Evolutionary conservation across 176 grass and related monocot species (phyloP).

Genomic region (Oryza australiensis): DNA sequence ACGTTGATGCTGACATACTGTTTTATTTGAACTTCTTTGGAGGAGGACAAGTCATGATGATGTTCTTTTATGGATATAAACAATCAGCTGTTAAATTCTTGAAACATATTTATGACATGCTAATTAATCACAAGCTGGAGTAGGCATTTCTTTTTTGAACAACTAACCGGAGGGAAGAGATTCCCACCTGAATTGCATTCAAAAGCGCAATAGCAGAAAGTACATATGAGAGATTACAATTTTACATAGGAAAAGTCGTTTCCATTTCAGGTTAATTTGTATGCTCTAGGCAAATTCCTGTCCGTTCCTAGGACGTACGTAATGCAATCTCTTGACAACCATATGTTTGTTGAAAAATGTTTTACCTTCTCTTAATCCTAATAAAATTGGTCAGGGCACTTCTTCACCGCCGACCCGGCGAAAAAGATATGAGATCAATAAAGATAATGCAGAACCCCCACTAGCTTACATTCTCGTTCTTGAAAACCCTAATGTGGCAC

Average conservation of each 20-base stretch:
- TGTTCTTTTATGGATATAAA: constrained; percentile 2
- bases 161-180: too few species aligned
- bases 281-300: not conserved
- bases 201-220: too few species aligned
- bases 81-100: not conserved
- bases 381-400: too few species aligned
- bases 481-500: too few species aligned
- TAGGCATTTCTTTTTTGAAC: not conserved
- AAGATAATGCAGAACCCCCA: not conserved
- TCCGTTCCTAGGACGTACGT: too few species aligned
- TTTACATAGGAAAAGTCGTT: not conserved
- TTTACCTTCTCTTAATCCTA: too few species aligned
- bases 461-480: not conserved
- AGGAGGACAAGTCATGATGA: constrained; percentile 13
- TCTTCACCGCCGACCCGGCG: too few species aligned
- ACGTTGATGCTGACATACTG: not conserved
- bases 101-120: constrained; percentile 20
- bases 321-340: too few species aligned
- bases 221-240: too few species aligned
- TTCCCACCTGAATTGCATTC: too few species aligned
- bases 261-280: not conserved
- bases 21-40: not conserved
- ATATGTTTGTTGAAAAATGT: too few species aligned
- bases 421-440: not conserved
- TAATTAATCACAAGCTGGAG: constrained; percentile 3